phyloP scores from a whole-genome alignment of 1,284 basidiomycete genomes.

The Fomitopsis palustris region DNA sequence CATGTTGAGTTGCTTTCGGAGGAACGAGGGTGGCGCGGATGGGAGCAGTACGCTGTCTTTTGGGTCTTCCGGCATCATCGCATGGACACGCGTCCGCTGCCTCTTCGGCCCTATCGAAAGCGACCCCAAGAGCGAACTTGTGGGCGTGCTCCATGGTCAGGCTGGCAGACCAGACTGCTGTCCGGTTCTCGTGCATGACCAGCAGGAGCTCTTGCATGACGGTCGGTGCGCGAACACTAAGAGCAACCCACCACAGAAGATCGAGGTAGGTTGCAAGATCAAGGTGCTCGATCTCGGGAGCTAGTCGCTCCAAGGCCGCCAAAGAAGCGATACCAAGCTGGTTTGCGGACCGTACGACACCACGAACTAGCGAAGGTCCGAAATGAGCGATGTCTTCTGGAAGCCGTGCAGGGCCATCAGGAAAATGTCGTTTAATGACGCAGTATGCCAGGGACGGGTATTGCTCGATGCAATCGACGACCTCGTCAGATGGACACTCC shows the following conservation, averaged over 20 bases:
- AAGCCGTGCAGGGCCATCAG: conserved; percentile 31
- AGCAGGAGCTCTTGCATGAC: conserved; percentile 57
- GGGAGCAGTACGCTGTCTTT: conserved; percentile 16
- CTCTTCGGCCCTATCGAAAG: conserved; percentile 61
- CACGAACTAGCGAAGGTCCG: conserved; percentile 36
- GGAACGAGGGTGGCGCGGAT: conserved; percentile 17
- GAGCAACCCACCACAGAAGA: conserved; percentile 45
- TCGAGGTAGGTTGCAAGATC: conserved; percentile 43
- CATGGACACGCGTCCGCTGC: conserved; percentile 63
- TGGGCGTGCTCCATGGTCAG: conserved; percentile 41
- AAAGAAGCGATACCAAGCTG: conserved; percentile 48
- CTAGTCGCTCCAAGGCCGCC: conserved; percentile 53
- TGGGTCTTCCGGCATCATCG: conserved; percentile 47
- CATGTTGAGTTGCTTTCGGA: conserved; percentile 1
- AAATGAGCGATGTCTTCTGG: conserved; percentile 31
- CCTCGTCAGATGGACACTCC: conserved; percentile 30
- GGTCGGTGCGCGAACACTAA: conserved; percentile 45
- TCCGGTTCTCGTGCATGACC: conserved; percentile 51
- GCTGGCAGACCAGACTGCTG: conserved; percentile 14
- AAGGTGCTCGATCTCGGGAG: conserved; percentile 37
- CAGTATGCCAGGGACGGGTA: conserved; percentile 52
- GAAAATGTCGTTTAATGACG: conserved; percentile 45
- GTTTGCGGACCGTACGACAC: conserved; percentile 52
- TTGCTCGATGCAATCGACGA: conserved; percentile 41
- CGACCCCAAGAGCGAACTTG: conserved; percentile 50